A percentile compares a stretch with the other conserved stretches of the same genome.
Conservation (phyloP, 2,329 filamentous ascomycete species). For the Cladosporium sp. region DNA sequence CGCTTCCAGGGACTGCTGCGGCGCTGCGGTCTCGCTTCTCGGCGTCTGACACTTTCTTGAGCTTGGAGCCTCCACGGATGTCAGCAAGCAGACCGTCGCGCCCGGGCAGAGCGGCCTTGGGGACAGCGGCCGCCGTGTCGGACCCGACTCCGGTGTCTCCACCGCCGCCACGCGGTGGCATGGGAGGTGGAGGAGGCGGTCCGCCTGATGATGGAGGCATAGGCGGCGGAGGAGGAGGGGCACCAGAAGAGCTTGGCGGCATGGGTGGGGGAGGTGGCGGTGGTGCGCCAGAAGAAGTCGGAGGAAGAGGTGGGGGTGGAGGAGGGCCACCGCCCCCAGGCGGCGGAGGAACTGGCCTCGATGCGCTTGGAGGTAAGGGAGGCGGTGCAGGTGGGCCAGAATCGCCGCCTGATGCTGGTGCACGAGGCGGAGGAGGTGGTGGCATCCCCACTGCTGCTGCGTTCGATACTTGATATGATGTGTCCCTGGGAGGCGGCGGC, state of each 20-base stretch:
- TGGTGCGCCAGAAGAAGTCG: constrained; percentile 31
- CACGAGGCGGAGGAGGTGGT: constrained; percentile 50
- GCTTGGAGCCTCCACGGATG: constrained; percentile 58
- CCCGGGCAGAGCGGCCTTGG: constrained; percentile 38
- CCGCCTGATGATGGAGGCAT: constrained; percentile 35
- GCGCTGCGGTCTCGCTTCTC: constrained; percentile 67
- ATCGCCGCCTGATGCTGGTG: constrained; percentile 29
- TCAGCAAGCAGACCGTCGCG: constrained; percentile 61
- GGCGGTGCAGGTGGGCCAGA: constrained; percentile 28
- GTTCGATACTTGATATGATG: constrained; percentile 38
- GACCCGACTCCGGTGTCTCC: constrained; percentile 32
- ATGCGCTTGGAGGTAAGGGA: constrained; percentile 26
- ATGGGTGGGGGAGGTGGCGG: constrained; percentile 37
- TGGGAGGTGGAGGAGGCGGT: constrained; percentile 37
- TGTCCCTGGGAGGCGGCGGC: constrained; percentile 54
- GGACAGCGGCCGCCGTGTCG: constrained; percentile 42
- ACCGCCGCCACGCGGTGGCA: constrained; percentile 30
- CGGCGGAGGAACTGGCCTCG: constrained; percentile 27
- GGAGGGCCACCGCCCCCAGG: constrained; percentile 29
- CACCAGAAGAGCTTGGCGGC: constrained; percentile 31
- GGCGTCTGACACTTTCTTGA: constrained; percentile 68
- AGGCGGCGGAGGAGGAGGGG: constrained; percentile 43
- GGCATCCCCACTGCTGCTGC: constrained; percentile 36
- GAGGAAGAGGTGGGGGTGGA: constrained; percentile 38
- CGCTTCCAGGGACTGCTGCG: constrained; percentile 52